Percentiles rank a stretch among this genome's conserved stretches.
phyloP scores from a whole-genome alignment of 768 basidiomycete genomes.

The Sutorius australiensis region DNA sequence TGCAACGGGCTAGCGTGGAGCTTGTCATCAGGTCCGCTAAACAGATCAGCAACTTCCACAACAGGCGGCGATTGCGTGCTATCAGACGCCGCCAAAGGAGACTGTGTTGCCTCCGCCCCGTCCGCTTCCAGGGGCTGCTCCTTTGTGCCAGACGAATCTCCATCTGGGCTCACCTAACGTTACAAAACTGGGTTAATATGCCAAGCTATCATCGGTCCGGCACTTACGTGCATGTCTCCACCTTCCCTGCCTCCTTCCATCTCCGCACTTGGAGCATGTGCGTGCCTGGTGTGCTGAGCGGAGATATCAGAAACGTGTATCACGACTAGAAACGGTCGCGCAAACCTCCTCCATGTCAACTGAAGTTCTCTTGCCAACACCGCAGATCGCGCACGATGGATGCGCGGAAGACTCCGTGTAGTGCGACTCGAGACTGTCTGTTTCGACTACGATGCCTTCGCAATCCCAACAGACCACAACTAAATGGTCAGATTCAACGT shows the following conservation, averaged over 20 bases:
- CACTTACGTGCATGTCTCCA: conserved; percentile 5
- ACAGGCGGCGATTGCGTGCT: background rate
- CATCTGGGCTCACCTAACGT: conserved; percentile 3
- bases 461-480: conserved; percentile 31
- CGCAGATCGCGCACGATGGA: conserved; percentile 20
- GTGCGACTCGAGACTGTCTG: conserved; percentile 16
- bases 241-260: background rate
- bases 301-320: conserved; percentile 4
- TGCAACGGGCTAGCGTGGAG: background rate
- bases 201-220: background rate
- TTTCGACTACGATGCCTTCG: conserved; percentile 23
- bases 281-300: conserved; percentile 19
- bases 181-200: conserved; percentile 3
- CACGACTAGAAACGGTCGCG: background rate
- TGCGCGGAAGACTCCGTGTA: conserved; percentile 22
- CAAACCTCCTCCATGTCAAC: conserved; percentile 22
- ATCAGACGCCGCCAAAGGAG: background rate
- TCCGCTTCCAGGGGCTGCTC: background rate
- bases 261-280: conserved; percentile 9
- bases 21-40: background rate
- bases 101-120: background rate
- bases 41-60: background rate
- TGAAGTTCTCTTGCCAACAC: conserved; percentile 11
- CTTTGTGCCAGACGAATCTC: background rate
- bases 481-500: conserved; percentile 20